Percentiles rank a stretch among this genome's conserved stretches.
Evolutionary conservation across 495 filamentous ascomycete species (phyloP).

Genomic region (Pyrenula massariospora): DNA sequence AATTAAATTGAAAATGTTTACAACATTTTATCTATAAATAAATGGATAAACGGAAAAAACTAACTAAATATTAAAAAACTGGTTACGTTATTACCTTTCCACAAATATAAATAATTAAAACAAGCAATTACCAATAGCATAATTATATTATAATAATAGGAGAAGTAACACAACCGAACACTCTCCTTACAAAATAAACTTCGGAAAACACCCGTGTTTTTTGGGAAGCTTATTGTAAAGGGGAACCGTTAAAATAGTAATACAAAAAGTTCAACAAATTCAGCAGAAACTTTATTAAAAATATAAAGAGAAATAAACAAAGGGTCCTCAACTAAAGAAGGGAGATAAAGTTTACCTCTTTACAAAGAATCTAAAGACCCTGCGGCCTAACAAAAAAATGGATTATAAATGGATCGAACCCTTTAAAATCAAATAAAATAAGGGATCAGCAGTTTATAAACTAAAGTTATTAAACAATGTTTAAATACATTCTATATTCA

Average conservation of each 20-base stretch:
- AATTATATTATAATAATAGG: background rate
- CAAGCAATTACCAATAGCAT: background rate
- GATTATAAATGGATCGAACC: background rate
- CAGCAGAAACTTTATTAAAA: background rate
- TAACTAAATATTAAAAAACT: too few species aligned
- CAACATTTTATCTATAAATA: too few species aligned
- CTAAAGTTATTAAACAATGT: background rate
- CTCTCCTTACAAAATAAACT: background rate
- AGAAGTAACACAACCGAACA: background rate
- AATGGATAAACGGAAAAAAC: too few species aligned
- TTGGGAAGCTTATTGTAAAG: background rate
- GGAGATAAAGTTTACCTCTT: background rate
- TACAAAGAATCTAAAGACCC: background rate
- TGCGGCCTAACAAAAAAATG: background rate
- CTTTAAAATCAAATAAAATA: background rate
- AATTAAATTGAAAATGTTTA: too few species aligned
- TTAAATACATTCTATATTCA: background rate
- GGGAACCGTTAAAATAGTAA: background rate
- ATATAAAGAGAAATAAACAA: background rate
- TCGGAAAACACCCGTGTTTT: background rate
- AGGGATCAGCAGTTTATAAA: background rate
- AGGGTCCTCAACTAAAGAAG: background rate
- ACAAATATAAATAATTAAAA: too few species aligned
- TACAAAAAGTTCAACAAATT: background rate
- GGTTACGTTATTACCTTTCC: too few species aligned